Evolutionary conservation across 2,329 filamentous ascomycete genomes (phyloP).

Genomic region (Botryotinia calthae): DNA sequence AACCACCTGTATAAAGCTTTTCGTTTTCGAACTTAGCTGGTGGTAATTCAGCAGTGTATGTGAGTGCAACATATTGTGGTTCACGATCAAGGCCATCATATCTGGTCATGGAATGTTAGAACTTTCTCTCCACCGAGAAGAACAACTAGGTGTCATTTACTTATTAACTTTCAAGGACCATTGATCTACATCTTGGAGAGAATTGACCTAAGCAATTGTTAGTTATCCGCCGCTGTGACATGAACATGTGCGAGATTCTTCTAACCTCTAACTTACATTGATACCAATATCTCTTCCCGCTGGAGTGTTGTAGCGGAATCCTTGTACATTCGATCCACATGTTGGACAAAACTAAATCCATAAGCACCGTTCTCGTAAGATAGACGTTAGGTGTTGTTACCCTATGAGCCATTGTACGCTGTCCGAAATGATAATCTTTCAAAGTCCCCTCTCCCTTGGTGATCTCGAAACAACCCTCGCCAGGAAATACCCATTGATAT

Average conservation of each 20-base stretch:
- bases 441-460: conserved; percentile 48
- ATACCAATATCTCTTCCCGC: conserved; percentile 40
- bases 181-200: conserved; percentile 28
- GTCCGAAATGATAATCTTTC: conserved; percentile 46
- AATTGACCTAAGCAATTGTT: conserved; percentile 22
- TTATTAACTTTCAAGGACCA: conserved; percentile 22
- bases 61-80: conserved; percentile 23
- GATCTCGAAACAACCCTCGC: conserved; percentile 42
- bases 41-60: conserved; percentile 24
- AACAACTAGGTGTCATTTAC: conserved; percentile 2
- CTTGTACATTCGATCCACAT: conserved; percentile 49
- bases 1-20: conserved; percentile 31
- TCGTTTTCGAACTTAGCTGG: conserved; percentile 23
- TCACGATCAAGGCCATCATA: conserved; percentile 26
- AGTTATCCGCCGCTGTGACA: background rate
- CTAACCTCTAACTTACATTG: conserved; percentile 42
- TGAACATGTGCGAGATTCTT: too few relatives aligned
- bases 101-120: background rate
- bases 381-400: conserved; percentile 26
- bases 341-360: conserved; percentile 49
- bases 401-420: conserved; percentile 44
- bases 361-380: background rate
- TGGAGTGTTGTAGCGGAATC: conserved; percentile 34
- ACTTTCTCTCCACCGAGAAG: background rate
- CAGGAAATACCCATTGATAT: conserved; percentile 43